phyloP scores from a whole-genome alignment of 805 yeast species.

The Komagataella phaffii region DNA sequence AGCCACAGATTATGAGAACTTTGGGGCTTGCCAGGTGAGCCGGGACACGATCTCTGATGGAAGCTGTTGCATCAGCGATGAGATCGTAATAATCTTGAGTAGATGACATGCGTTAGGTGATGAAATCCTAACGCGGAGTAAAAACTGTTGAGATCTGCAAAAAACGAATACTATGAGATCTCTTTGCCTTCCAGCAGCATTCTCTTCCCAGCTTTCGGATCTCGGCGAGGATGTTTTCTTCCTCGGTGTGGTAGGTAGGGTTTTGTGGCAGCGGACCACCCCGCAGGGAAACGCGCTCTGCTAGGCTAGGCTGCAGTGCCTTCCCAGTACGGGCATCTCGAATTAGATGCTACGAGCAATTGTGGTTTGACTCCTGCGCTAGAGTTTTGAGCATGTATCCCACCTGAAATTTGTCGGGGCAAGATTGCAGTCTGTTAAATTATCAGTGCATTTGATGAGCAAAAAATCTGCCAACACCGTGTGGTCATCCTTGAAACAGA shows the following conservation, averaged over 20 bases:
- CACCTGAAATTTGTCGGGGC: background rate
- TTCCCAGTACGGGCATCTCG: background rate
- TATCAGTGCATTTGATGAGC: background rate
- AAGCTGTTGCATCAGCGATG: conserved; percentile 2
- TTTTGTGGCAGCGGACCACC: background rate
- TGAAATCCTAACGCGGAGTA: background rate
- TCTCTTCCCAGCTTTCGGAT: background rate
- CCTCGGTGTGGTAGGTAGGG: background rate
- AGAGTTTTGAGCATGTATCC: background rate
- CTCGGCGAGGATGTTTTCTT: background rate
- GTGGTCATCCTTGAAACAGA: background rate
- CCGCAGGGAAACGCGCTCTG: background rate
- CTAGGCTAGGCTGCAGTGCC: background rate
- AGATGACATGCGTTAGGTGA: background rate
- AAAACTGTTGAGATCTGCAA: background rate
- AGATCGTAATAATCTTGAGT: background rate
- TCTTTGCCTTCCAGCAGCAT: background rate
- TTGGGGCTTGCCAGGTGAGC: conserved; percentile 27
- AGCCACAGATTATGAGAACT: conserved; percentile 80
- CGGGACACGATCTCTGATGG: background rate
- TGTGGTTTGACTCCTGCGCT: background rate
- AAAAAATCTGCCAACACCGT: background rate
- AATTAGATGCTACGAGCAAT: background rate
- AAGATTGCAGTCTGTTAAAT: background rate
- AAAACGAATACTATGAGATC: background rate